Conservation (phyloP, 352 stramenopile genomes). For the Phytophthora boehmeriae region DNA sequence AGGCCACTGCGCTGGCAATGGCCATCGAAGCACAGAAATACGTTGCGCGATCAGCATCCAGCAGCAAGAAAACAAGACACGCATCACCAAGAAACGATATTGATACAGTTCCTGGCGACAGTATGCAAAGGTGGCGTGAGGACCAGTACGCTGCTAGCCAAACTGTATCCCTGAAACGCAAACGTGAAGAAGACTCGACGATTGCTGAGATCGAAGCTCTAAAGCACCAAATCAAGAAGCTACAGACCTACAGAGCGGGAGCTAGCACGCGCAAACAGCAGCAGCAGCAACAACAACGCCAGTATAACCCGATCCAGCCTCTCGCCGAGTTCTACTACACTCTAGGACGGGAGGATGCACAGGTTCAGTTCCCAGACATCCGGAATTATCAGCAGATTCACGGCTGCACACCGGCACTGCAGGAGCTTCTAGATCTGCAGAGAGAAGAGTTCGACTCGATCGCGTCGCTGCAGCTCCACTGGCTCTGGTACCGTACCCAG, state of each 20-base stretch:
- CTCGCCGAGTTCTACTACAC: conserved; percentile 44
- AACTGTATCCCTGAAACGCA: conserved; percentile 55
- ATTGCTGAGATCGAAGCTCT: conserved; percentile 40
- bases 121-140: background rate
- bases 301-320: conserved; percentile 20
- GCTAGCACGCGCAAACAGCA: background rate
- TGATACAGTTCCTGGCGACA: conserved; percentile 53
- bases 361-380: conserved; percentile 3
- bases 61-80: background rate
- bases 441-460: conserved; percentile 50
- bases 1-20: conserved; percentile 25
- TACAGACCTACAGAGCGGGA: conserved; percentile 16
- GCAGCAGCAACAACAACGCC: too few species aligned
- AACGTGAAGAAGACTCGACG: conserved; percentile 40
- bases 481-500: conserved; percentile 46
- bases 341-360: conserved; percentile 13
- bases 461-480: conserved; percentile 43
- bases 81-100: background rate
- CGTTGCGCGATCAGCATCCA: background rate
- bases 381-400: conserved; percentile 1
- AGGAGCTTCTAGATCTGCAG: conserved; percentile 36
- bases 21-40: conserved; percentile 12
- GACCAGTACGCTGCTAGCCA: conserved; percentile 65
- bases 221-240: conserved; percentile 40
- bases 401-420: conserved; percentile 30